These are phyloP conservation scores for Helichrysum umbraculigerum DNA, from an alignment of 129 eudicot genomes.

Conservation along the genomic window DNA sequence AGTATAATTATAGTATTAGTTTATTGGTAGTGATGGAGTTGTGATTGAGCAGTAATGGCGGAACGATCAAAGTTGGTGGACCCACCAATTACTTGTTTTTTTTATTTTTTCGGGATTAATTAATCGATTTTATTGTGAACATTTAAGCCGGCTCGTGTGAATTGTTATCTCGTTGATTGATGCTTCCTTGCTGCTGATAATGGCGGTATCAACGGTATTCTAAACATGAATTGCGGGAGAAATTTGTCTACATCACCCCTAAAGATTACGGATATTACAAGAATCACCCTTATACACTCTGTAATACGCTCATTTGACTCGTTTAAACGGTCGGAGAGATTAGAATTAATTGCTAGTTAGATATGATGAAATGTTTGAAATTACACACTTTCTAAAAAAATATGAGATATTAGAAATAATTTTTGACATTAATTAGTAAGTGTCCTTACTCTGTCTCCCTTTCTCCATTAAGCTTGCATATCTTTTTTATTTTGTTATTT, in stretches of 20 bases:
- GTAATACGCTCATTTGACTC: too few species aligned
- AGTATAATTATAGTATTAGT: constrained; percentile 7
- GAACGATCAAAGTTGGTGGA: constrained; percentile 24
- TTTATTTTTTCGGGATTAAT: neutral
- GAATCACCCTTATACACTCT: too few species aligned
- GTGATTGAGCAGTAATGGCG: constrained; percentile 48
- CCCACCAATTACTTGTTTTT: constrained; percentile 13
- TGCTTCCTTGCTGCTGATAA: constrained; percentile 10
- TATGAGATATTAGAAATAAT: too few species aligned
- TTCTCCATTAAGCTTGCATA: too few species aligned
- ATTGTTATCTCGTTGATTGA: too few species aligned
- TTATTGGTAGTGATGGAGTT: constrained; percentile 33
- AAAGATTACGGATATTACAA: neutral
- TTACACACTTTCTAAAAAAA: too few species aligned
- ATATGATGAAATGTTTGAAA: too few species aligned
- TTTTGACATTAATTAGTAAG: too few species aligned
- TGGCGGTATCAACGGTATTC: neutral
- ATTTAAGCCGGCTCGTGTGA: constrained; percentile 15
- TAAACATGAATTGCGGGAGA: neutral
- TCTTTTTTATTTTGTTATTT: too few species aligned
- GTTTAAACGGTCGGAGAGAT: too few species aligned
- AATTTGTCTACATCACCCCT: neutral
- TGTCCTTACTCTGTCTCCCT: too few species aligned
- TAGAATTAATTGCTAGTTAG: too few species aligned
- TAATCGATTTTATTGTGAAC: neutral